phyloP scores from a whole-genome alignment of 129 eudicot genomes.

The Sambucus nigra region DNA sequence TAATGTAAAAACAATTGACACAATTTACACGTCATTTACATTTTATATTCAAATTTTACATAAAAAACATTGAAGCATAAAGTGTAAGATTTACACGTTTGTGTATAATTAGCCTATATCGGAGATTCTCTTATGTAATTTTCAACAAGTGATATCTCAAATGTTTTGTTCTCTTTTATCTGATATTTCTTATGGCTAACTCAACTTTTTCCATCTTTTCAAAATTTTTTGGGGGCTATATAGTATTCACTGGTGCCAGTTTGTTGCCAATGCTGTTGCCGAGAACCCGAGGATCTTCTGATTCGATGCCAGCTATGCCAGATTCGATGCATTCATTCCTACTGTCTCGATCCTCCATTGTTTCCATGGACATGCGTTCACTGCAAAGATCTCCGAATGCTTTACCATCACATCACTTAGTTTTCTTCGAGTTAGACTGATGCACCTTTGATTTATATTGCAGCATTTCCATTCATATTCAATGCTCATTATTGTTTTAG shows the following conservation, averaged over 20 bases:
- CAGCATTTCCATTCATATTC: neutral
- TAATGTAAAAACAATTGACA: too few relatives aligned
- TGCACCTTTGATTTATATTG: neutral
- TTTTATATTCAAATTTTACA: too few relatives aligned
- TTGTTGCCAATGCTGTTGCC: constrained; percentile 45
- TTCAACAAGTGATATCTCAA: too few relatives aligned
- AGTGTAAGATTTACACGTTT: too few relatives aligned
- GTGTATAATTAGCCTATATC: too few relatives aligned
- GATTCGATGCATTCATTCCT: constrained; percentile 57
- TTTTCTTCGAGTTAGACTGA: neutral
- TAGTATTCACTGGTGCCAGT: constrained; percentile 38
- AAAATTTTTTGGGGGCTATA: neutral
- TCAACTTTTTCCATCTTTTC: neutral
- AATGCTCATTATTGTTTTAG: neutral
- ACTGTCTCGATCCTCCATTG: constrained; percentile 81
- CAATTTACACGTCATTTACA: too few relatives aligned
- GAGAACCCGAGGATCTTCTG: constrained; percentile 73
- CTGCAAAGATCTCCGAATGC: constrained; percentile 68
- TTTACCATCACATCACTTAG: constrained; percentile 26
- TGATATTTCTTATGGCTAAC: neutral
- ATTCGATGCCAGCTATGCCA: constrained; percentile 49
- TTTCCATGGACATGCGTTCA: constrained; percentile 69
- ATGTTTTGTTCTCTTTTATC: too few relatives aligned
- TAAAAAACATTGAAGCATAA: too few relatives aligned
- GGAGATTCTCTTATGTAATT: too few relatives aligned